Percentiles rank a stretch among this genome's conserved stretches.
Conservation (phyloP, 176 grass and related monocot genomes). For the Cenchrus purpureus region DNA sequence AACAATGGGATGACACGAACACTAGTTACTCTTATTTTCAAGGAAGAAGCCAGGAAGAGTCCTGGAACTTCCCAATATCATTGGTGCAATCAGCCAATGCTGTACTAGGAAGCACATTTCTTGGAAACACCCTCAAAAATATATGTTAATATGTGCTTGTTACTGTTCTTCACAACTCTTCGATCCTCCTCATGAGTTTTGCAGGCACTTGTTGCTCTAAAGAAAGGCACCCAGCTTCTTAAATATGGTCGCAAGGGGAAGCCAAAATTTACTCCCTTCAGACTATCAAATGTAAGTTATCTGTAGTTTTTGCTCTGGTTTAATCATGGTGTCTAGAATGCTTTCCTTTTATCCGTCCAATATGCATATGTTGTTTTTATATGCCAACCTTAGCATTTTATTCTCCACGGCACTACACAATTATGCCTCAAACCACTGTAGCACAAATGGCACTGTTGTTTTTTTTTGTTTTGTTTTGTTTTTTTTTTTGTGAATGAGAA, state of each 20-base stretch:
- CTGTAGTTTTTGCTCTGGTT: not conserved
- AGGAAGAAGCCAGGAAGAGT: slow-evolving; percentile 32
- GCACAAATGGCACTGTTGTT: not conserved
- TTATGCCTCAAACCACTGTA: not conserved
- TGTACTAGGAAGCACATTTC: not conserved
- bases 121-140: not conserved
- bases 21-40: slow-evolving; percentile 13
- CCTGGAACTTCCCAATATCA: slow-evolving; percentile 37
- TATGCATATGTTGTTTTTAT: not conserved
- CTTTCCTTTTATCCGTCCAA: not conserved
- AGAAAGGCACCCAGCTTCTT: slow-evolving; percentile 91
- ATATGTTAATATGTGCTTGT: not conserved
- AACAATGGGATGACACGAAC: slow-evolving; percentile 23
- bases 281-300: slow-evolving; percentile 82
- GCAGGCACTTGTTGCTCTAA: slow-evolving; percentile 80
- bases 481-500: not conserved
- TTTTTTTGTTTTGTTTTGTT: not conserved
- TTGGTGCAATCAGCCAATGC: slow-evolving; percentile 24
- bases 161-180: slow-evolving; percentile 1
- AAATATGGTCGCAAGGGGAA: slow-evolving; percentile 96
- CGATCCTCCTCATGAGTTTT: slow-evolving; percentile 30
- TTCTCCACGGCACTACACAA: not conserved
- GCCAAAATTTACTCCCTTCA: slow-evolving; percentile 90
- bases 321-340: not conserved
- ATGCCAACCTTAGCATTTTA: not conserved